These are phyloP conservation scores for Trichoderma simmonsii DNA, from an alignment of 2,329 filamentous ascomycete genomes.

Conservation along the genomic window DNA sequence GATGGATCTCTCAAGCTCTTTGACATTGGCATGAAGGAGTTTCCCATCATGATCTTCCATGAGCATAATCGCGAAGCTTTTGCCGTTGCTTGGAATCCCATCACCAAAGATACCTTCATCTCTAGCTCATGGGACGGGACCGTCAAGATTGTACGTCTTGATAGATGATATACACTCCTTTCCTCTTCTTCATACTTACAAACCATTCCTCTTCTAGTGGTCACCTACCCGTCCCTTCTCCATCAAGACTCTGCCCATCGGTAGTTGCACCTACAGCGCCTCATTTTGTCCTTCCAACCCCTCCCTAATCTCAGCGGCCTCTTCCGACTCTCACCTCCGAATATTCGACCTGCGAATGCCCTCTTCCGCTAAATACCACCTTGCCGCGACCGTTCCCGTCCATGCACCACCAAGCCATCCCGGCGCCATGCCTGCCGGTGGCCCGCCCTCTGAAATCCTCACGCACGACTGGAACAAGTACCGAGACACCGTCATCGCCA, in stretches of 20 bases:
- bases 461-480: conserved; percentile 99
- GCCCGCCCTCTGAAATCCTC: conserved; percentile 74
- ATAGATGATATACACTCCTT: not conserved
- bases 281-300: conserved; percentile 87
- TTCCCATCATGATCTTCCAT: conserved; percentile 86
- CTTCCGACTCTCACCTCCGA: conserved; percentile 82
- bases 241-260: conserved; percentile 81
- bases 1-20: conserved; percentile 95
- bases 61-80: conserved; percentile 95
- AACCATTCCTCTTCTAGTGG: conserved; percentile 55
- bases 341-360: conserved; percentile 91
- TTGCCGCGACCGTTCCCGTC: conserved; percentile 78
- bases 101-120: conserved; percentile 85
- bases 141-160: conserved; percentile 68
- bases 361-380: conserved; percentile 80
- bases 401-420: conserved; percentile 62
- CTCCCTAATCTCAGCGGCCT: conserved; percentile 79
- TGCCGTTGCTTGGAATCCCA: conserved; percentile 86
- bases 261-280: conserved; percentile 92
- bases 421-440: conserved; percentile 35
- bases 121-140: conserved; percentile 96
- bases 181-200: not conserved
- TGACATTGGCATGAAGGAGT: conserved; percentile 75
- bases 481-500: conserved; percentile 76
- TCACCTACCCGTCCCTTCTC: conserved; percentile 73